A percentile compares a stretch with the other conserved stretches of the same genome.
These are phyloP conservation scores for Globisporangium emineosum DNA, from an alignment of 352 stramenopile species.

Conservation along the genomic window DNA sequence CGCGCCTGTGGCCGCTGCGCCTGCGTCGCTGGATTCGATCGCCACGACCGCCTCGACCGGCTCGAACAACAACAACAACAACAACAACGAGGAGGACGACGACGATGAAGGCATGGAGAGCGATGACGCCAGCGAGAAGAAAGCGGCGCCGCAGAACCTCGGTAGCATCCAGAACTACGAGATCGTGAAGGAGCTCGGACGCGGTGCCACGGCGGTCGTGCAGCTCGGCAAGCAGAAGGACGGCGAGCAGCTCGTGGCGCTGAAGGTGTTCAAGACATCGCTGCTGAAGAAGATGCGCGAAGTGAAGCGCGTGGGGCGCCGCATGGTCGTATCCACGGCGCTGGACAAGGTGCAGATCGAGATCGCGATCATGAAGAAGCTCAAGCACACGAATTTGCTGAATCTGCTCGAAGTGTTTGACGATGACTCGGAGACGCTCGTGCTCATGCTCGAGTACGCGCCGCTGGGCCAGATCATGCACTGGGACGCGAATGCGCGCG, in stretches of 20 bases:
- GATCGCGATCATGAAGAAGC: constrained; percentile 90
- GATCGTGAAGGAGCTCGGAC: constrained; percentile 74
- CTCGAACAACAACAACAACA: constrained; percentile 34
- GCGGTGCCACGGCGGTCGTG: constrained; percentile 74
- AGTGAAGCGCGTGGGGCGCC: constrained; percentile 72
- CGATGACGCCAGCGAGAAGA: constrained; percentile 8
- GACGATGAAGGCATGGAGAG: constrained; percentile 17
- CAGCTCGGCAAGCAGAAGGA: constrained; percentile 69
- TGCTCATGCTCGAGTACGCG: constrained; percentile 86
- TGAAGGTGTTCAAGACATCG: constrained; percentile 87
- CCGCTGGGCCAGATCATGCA: constrained; percentile 82
- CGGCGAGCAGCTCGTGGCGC: constrained; percentile 54
- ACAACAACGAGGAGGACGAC: constrained; percentile 16
- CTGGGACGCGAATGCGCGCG: constrained; percentile 54
- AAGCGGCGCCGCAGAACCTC: constrained; percentile 5
- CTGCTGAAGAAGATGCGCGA: constrained; percentile 85
- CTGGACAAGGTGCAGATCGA: constrained; percentile 87
- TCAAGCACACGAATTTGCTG: constrained; percentile 72
- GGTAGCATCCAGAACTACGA: constrained; percentile 76
- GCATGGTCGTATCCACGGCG: constrained; percentile 84
- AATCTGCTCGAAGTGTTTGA: constrained; percentile 84
- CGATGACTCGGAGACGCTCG: constrained; percentile 77
- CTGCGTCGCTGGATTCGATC: constrained; percentile 33
- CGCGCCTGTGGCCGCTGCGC: background rate
- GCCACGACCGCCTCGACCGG: constrained; percentile 35